Evolutionary conservation across 1,284 basidiomycete species (phyloP).

Genomic region (Phaffia rhodozyma): DNA sequence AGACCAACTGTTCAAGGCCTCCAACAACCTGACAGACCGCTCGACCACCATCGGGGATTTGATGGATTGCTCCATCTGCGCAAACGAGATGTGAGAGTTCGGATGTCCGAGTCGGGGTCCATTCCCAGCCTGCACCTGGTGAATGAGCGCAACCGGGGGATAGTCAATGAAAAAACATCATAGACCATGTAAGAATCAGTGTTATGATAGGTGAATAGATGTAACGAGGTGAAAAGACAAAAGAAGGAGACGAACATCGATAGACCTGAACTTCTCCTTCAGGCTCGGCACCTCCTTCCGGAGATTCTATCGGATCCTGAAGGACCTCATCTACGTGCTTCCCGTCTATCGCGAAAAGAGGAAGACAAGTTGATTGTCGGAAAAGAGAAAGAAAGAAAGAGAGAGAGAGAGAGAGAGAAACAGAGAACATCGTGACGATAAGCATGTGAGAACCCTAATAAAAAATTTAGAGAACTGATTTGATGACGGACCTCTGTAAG

Average conservation of each 20-base stretch:
- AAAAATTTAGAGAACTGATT: too few species aligned
- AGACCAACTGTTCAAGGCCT: too few species aligned
- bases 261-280: not conserved
- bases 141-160: too few species aligned
- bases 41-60: not conserved
- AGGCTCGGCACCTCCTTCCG: not conserved
- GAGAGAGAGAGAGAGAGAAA: conserved; percentile 27
- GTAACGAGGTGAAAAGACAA: not conserved
- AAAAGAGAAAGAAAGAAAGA: conserved; percentile 34
- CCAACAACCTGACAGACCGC: not conserved
- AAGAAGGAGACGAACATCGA: not conserved
- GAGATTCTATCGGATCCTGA: not conserved
- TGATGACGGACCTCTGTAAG: conserved; percentile 40
- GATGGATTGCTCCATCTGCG: conserved; percentile 13
- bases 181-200: not conserved
- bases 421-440: conserved; percentile 24
- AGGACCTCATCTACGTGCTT: conserved; percentile 1
- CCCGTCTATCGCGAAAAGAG: not conserved
- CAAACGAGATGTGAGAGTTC: conserved; percentile 8
- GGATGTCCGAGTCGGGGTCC: not conserved
- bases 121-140: too few species aligned
- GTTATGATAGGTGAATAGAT: not conserved
- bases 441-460: not conserved
- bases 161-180: too few species aligned
- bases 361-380: not conserved